These are phyloP conservation scores for Ormosia emarginata DNA, from an alignment of 306 rosid species.

Conservation along the genomic window DNA sequence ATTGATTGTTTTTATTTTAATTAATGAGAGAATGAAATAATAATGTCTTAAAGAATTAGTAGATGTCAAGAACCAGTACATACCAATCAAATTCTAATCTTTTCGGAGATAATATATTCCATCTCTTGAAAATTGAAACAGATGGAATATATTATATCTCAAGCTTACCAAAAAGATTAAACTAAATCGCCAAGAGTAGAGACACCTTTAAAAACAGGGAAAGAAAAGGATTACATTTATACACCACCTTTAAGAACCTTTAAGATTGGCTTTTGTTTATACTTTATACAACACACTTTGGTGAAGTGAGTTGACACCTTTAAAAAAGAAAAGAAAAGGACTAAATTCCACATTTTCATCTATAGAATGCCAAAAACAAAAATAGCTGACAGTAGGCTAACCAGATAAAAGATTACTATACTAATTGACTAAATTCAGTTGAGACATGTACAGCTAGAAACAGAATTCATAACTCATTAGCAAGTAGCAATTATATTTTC, in stretches of 20 bases:
- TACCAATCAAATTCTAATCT: too few species aligned
- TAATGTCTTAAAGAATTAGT: too few species aligned
- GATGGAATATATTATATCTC: not conserved
- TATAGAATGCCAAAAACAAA: too few species aligned
- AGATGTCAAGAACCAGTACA: too few species aligned
- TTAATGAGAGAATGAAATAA: too few species aligned
- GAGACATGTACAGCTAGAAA: not conserved
- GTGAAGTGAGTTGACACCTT: not conserved
- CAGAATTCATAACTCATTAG: not conserved
- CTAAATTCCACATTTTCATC: too few species aligned
- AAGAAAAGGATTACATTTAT: not conserved
- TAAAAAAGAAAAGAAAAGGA: too few species aligned
- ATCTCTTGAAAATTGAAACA: too few species aligned
- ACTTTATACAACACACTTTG: too few species aligned
- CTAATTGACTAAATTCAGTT: not conserved
- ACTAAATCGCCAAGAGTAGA: not conserved
- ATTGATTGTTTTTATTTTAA: too few species aligned
- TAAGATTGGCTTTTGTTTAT: too few species aligned
- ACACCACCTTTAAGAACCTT: not conserved
- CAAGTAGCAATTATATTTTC: not conserved
- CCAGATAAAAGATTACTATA: not conserved
- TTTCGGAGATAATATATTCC: too few species aligned
- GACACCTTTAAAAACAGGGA: not conserved
- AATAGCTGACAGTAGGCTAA: not conserved
- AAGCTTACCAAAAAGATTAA: not conserved